Base-by-base conservation (phyloP, 768 basidiomycete species). In the Hypsizygus marmoreus region DNA sequence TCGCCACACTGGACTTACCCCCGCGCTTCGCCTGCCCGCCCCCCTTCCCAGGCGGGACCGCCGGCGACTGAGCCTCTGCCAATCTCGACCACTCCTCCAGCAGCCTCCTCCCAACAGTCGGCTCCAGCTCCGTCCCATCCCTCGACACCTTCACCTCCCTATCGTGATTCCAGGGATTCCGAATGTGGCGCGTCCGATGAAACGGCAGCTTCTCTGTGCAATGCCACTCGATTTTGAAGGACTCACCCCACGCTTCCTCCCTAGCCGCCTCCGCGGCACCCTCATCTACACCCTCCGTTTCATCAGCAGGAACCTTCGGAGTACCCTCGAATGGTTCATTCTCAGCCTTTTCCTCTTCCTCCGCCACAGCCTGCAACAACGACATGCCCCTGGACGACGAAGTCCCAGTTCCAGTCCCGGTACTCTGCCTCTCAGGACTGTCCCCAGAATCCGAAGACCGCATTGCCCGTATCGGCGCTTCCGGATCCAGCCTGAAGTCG, bases 81-180 rank as follows among this genome's bases (percentile, higher is more conserved):
- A 75, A 65, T 35, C 50, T 61, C 31, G 69, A 63, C 90, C 90
- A 93, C 53, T 88, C 85, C 4, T 82, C 81, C 45, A 94, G 43
- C 29, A 94, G 63, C 51, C 65, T 71, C 54, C 81, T 74, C 19
- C 89, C 90, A 11, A 90, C 78, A 1, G 58, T 58, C 2, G 94
- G 92, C 61, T 97, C 95, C 14, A 98, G 63, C 61, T 97, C 95
- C 1, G 94, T 97, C 13, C 95, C 95, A 61, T 95, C 91, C 37
- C 90, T 73, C 10, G 89, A 92, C 6, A 90, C 81, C 70, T 90
- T 88, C 34, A 90, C 76, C 58, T 89, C 84, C 39, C 81, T 71
- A 47, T 88, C 89, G 53, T 91, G 81, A 56, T 97, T 97, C 93
- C 94, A 97, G 2, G 87, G 86, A 61, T 97, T 98, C 31, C 90